Base-by-base conservation (phyloP, 345 rosid species). In the Rhodomyrtus tomentosa region DNA sequence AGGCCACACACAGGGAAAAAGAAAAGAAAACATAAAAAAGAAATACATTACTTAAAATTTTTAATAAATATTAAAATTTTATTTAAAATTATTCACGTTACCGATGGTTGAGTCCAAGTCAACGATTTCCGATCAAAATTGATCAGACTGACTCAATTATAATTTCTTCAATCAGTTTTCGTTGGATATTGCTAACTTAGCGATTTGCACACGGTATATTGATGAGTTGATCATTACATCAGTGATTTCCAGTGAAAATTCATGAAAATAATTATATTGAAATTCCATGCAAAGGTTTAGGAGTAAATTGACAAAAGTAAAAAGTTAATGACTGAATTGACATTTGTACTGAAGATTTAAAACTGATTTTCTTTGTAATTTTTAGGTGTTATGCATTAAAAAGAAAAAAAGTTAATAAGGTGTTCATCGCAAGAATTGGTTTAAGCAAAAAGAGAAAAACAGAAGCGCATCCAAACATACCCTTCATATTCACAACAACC, bases 111-210 rank as follows among this genome's bases (percentile, higher is more conserved):
- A 6, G 42, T 40, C 40, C 42, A 40, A 40, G 42, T 40, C 42
- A 40, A 6, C 42, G 42, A 40, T 40, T 40, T 40, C 42, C 42
- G 42, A 6, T 4, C 42, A 40, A 40, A 40, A 40, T 40, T 2
- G 42, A 40, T 0, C 42, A 6, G 42, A 40, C 5, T 4, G 5
- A 40, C 42, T n/a, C n/a, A n/a, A n/a, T n/a, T 4, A 40, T 4
- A 40, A 40, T 40, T 40, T 58, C 16, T 58, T 0, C 0, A 0
- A 27, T 3, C 6, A 58, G 27, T 58, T 58, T 58, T 58, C 13
- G 8, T 4, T 1, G 0, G 4, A 58, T n/a, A 0, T 58, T 2
- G 0, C 2, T 58, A 25, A 11, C 13, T 0, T 27, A 3, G 0
- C 11, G 8, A 40, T 40, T 5, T 3, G 42, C 4, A 56, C 5